phyloP scores from a whole-genome alignment of 2,329 filamentous ascomycete genomes.

The Phialophora tarda region DNA sequence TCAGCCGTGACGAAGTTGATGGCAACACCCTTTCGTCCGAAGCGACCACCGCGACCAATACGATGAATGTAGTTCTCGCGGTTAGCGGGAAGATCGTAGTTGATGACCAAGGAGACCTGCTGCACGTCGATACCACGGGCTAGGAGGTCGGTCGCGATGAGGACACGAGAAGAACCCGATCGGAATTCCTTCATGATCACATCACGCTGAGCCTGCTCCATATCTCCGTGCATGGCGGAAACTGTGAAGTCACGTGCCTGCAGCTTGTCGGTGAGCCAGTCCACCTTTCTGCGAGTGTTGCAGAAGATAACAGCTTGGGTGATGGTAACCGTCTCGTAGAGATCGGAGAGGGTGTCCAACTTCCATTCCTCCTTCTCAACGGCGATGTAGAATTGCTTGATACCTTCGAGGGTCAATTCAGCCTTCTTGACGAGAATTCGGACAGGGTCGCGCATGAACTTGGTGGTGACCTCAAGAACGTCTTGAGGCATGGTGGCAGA shows the following conservation, averaged over 20 bases:
- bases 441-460: constrained; percentile 99
- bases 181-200: constrained; percentile 99
- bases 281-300: constrained; percentile 99
- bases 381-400: constrained; percentile 99
- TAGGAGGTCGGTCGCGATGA: constrained; percentile 96
- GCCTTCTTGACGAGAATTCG: constrained; percentile 99
- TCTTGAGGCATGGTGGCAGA: constrained; percentile 99
- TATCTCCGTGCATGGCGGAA: constrained; percentile 99
- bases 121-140: constrained; percentile 99
- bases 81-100: constrained; percentile 99
- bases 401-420: constrained; percentile 98
- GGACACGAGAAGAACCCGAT: constrained; percentile 95
- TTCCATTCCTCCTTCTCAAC: constrained; percentile 99
- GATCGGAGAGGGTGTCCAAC: constrained; percentile 95
- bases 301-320: constrained; percentile 99
- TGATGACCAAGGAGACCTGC: constrained; percentile 99
- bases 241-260: constrained; percentile 98
- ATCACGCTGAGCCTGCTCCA: constrained; percentile 97
- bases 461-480: constrained; percentile 98
- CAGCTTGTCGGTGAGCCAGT: constrained; percentile 99
- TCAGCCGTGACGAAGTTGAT: constrained; percentile 99
- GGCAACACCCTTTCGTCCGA: constrained; percentile 99
- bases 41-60: constrained; percentile 99
- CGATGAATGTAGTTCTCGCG: constrained; percentile 99
- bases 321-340: constrained; percentile 99